Evolutionary conservation across 1,284 basidiomycete species (phyloP), one percentile per base, ranked within the genome.

Genomic region (Singerocomus rubriflavus): DNA sequence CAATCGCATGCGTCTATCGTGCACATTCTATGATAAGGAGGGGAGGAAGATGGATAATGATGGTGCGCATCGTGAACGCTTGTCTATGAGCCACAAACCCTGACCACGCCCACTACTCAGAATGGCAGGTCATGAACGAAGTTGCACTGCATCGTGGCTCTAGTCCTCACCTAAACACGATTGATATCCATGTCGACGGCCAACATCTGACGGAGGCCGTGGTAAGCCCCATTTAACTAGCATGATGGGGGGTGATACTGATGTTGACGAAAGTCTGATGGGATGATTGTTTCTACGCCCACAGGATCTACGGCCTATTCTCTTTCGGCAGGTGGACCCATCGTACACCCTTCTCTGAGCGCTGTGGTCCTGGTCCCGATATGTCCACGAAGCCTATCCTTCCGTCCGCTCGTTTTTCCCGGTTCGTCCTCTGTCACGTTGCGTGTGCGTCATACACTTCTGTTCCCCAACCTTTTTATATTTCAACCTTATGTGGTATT

Each of bases 61-160:
- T 63, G 83, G 85, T 85, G 46, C 31, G 75, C 66, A 3, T 30
- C 17, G 16, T 17, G 26, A n/a, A 27, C 13, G 6, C 31, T 48
- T 31, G 5, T 50, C 32, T 32, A 32, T 17, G 33, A 17, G 14
- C 30, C 27, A 44, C 33, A 30, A 40, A 37, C 17, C 33, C 46
- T 63, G 11, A 44, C 39, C 17, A 32, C 32, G 26, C 29, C 31
- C n/a, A 31, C 39, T 35, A n/a, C 44, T 47, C 61, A 84, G 93
- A 90, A 56, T 92, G 91, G 83, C 94, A 98, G 70, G 93, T 97
- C 32, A 96, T 98, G 93, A 98, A 98, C 65, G 96, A 98, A 71
- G 85, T 98, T 48, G 85, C 93, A 10, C 75, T 98, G 21, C 96
- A 98, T 69, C 83, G 95, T 21, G 95, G 95, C 5, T 81, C 90